Conservation (phyloP, 805 yeast genomes). For the Zygotorulaspora chibaensis region DNA sequence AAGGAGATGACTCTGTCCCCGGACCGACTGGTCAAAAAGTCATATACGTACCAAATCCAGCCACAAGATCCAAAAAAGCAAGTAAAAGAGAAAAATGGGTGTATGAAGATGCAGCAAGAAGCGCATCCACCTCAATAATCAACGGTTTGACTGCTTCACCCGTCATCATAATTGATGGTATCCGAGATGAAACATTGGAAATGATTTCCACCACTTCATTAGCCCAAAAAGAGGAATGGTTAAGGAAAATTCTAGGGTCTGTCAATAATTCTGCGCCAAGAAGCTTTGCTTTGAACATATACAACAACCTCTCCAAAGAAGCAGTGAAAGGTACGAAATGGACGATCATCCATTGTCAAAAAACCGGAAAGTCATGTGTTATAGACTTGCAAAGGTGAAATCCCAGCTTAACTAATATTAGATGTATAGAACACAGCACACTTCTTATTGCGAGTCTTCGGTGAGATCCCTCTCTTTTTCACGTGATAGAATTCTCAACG, state of each 20-base stretch:
- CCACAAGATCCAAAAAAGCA: conserved; percentile 71
- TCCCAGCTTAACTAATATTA: not conserved
- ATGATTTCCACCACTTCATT: conserved; percentile 75
- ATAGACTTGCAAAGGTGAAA: conserved; percentile 57
- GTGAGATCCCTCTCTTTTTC: too few species aligned
- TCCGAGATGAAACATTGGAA: conserved; percentile 77
- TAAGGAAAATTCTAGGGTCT: conserved; percentile 72
- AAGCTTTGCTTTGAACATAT: conserved; percentile 72
- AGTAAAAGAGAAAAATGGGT: conserved; percentile 76
- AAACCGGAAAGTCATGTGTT: conserved; percentile 64
- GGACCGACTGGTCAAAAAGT: conserved; percentile 46
- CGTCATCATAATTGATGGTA: conserved; percentile 68
- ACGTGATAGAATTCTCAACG: too few species aligned
- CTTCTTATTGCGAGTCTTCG: too few species aligned
- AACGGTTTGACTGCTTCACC: conserved; percentile 61
- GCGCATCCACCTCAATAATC: conserved; percentile 52
- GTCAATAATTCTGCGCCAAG: conserved; percentile 74
- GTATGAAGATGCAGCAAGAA: conserved; percentile 65
- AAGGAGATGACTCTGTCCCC: conserved; percentile 16
- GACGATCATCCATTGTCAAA: conserved; percentile 76
- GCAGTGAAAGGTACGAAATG: conserved; percentile 64
- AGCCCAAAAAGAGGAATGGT: conserved; percentile 70
- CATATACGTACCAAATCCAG: conserved; percentile 68
- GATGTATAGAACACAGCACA: too few species aligned
- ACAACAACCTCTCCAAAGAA: conserved; percentile 69